These are phyloP conservation scores for Backusella morwellensis DNA, from an alignment of 192 early-diverging fungal genomes.

Conservation along the genomic window DNA sequence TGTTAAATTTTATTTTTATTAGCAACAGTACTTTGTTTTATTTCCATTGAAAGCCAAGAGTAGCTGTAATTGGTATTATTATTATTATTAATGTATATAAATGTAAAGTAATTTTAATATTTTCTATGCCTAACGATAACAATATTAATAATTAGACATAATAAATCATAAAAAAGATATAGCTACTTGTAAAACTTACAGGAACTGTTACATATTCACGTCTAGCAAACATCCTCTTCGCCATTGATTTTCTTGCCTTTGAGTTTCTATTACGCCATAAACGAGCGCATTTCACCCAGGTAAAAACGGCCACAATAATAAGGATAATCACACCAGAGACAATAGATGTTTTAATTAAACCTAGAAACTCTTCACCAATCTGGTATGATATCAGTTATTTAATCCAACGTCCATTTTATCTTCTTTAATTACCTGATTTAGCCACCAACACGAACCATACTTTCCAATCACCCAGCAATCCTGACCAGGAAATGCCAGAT, in stretches of 20 bases:
- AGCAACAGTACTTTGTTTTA: no score
- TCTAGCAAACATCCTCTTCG: slow-evolving; percentile 14
- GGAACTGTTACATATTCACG: slow-evolving; percentile 34
- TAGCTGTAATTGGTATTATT: no score
- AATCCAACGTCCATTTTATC: not conserved
- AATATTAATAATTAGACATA: not conserved
- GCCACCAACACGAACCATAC: slow-evolving; percentile 27
- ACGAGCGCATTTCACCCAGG: slow-evolving; percentile 30
- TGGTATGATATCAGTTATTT: not conserved
- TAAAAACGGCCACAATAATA: slow-evolving; percentile 21
- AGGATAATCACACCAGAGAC: slow-evolving; percentile 28
- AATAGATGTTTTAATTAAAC: slow-evolving; percentile 23
- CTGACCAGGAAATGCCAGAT: slow-evolving; percentile 1
- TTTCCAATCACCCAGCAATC: slow-evolving; percentile 30
- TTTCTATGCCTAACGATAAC: not conserved
- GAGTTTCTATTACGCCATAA: slow-evolving; percentile 24
- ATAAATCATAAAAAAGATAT: not conserved
- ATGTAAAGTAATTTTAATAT: not conserved
- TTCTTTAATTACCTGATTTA: not conserved
- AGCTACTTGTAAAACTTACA: not conserved
- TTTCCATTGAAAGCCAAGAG: no score
- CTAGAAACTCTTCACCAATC: slow-evolving; percentile 7
- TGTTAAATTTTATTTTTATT: no score
- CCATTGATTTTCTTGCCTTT: slow-evolving; percentile 20
- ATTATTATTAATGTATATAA: not conserved